Evolutionary conservation across 1,139 yeast genomes (phyloP), one percentile per base, ranked within the genome.

Genomic region (Pneumocystis canis): DNA sequence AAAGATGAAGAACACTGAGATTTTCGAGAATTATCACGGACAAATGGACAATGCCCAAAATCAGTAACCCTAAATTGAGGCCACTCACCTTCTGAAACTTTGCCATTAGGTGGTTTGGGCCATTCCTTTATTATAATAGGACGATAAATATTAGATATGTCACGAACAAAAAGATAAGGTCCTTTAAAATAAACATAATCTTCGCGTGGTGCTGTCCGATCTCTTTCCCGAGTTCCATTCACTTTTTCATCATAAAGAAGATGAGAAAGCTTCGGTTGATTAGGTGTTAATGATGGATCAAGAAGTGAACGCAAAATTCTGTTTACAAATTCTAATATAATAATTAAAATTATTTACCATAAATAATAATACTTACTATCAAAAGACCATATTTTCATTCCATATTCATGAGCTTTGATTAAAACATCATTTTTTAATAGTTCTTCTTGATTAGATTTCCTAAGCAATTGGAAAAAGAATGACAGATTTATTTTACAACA

Each of bases 121-220:
- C 96, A 92, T 73, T 92, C 97, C 68, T 92, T 80, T 20, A 84
- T 78, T 28, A 92, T 85, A 35, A 89, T 81, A 0, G 98, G 97
- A 64, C 96, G 81, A 66, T 86, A 85, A 56, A 80, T 80, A 68
- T 88, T 94, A 65, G 84, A 79, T 39, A 87, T 78, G 71, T 94
- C 98, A 75, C 87, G 92, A 35, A 89, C 85, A 67, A 86, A 83
- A 54, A 89, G 76, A 73, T 84, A 89, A 7, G 84, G 82, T n/a
- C 82, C 80, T 63, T 84, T 84, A 73, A 94, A 87, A 72, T 88
- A 87, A 71, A 85, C 84, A 70, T 87, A 81, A 72, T 90, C 97
- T 68, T 88, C 96, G 63, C 96, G 79, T 68, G 80, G 84, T 5
- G 95, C 90, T 67, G 79, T 81, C 25, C 95, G 94, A 72, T 90